Evolutionary conservation across 441 rosid species (phyloP), one percentile per base, ranked within the genome.

Genomic region (Biscutella laevigata): DNA sequence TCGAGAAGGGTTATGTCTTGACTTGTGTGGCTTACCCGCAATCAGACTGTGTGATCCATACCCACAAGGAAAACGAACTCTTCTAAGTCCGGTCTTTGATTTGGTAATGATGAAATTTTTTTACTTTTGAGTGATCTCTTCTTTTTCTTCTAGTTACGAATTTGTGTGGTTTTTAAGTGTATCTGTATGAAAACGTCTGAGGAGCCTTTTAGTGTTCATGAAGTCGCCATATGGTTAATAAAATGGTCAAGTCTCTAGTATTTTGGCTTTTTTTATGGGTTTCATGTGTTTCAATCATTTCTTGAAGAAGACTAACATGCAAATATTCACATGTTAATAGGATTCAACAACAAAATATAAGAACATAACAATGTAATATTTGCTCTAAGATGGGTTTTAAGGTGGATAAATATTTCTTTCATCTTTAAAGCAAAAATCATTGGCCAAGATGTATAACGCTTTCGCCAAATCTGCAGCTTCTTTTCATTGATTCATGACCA

Each of bases 1-100:
- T 81, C 51, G 54, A 76, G 32, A 40, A 64, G 17, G 86, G 90
- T 16, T 87, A 75, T 71, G 37, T 90, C 40, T 83, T 87, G 54
- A 84, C 98, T 5, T 87, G 95, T 19, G 62, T 87, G 20, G 76
- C 95, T 0, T 80, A 78, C 59, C 88, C 96, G 0, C 74, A 67
- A 9, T 67, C 88, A 0, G 94, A 90, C 35, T 77, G 81, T 51
- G 96, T 81, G 64, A 84, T 90, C 27, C 74, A 79, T 46, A 84
- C 90, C 27, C 94, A 90, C 81, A 79, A 81, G 77, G 96, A 87
- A 64, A 41, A 46, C 8, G 96, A 87, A 9, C 83, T 89, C 24
- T 78, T 71, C 67, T 78, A 66, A 74, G 60, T 25, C 2, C 2
- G 9, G 16, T 22, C 22, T 59, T 20, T 20, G 7, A 2, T 30